phyloP scores from a whole-genome alignment of 116 monocot species.

The Posidonia oceanica region DNA sequence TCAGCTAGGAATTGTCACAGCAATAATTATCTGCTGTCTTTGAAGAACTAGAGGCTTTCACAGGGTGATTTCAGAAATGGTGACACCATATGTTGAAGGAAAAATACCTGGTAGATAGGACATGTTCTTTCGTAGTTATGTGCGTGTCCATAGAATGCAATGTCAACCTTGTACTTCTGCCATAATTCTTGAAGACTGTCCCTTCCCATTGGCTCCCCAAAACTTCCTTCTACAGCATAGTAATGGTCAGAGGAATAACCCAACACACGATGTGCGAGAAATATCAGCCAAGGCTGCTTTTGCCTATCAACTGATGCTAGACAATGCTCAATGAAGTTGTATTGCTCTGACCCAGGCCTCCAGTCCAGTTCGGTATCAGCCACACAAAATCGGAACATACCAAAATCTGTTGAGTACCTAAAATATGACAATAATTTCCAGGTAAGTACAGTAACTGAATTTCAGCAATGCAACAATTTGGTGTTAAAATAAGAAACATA shows the following conservation, averaged over 20 bases:
- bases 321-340: constrained; percentile 69
- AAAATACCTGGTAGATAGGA: constrained; percentile 66
- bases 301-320: constrained; percentile 62
- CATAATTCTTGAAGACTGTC: constrained; percentile 82
- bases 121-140: constrained; percentile 95
- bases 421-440: not conserved
- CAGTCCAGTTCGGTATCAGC: constrained; percentile 82
- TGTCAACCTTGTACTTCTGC: constrained; percentile 87
- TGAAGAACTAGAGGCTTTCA: too few species aligned
- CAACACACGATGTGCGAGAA: constrained; percentile 81
- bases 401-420: constrained; percentile 82
- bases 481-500: too few species aligned
- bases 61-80: too few species aligned
- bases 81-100: not conserved
- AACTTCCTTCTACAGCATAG: constrained; percentile 54
- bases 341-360: constrained; percentile 74
- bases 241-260: constrained; percentile 64
- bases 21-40: too few species aligned
- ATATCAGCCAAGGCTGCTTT: constrained; percentile 91
- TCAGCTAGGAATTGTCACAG: not conserved
- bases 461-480: too few species aligned
- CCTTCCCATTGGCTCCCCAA: constrained; percentile 87
- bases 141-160: constrained; percentile 75
- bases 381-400: constrained; percentile 86
- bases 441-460: too few species aligned